These are phyloP conservation scores for Chlorella sp. DNA, from an alignment of 139 green algal genomes.

Conservation along the genomic window DNA sequence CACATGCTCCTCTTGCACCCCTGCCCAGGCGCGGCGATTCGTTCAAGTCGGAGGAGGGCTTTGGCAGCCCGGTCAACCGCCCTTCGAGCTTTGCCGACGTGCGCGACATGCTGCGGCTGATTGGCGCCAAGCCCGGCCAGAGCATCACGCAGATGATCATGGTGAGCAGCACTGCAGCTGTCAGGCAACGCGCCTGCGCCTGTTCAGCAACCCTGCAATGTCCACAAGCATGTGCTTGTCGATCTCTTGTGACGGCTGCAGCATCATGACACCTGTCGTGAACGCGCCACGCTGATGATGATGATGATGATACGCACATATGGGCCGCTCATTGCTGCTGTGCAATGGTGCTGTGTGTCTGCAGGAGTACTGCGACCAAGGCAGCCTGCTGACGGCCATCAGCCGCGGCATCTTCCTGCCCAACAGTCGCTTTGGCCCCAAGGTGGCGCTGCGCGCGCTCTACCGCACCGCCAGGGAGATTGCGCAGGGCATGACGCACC, in stretches of 20 bases:
- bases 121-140: conserved; percentile 20
- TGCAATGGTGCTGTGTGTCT: too few relatives aligned
- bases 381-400: conserved; percentile 22
- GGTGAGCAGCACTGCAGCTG: background rate
- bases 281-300: too few relatives aligned
- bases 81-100: conserved; percentile 14
- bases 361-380: conserved; percentile 28
- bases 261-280: too few relatives aligned
- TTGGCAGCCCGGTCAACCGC: conserved; percentile 11
- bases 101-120: conserved; percentile 18
- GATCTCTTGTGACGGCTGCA: too few relatives aligned
- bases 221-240: too few relatives aligned
- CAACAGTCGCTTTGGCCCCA: conserved; percentile 15
- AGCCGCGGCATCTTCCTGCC: conserved; percentile 19
- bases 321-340: too few relatives aligned
- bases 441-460: conserved; percentile 25
- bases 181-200: too few relatives aligned
- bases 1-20: too few relatives aligned
- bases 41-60: conserved; percentile 20
- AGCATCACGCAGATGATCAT: conserved; percentile 30
- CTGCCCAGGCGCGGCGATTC: too few relatives aligned
- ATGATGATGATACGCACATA: too few relatives aligned
- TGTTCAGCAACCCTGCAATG: too few relatives aligned
- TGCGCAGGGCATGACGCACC: conserved; percentile 18
- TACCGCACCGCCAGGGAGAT: conserved; percentile 24